These are phyloP conservation scores for Stentor coeruleus DNA, from an alignment of 73 alveolate genomes.

Conservation along the genomic window DNA sequence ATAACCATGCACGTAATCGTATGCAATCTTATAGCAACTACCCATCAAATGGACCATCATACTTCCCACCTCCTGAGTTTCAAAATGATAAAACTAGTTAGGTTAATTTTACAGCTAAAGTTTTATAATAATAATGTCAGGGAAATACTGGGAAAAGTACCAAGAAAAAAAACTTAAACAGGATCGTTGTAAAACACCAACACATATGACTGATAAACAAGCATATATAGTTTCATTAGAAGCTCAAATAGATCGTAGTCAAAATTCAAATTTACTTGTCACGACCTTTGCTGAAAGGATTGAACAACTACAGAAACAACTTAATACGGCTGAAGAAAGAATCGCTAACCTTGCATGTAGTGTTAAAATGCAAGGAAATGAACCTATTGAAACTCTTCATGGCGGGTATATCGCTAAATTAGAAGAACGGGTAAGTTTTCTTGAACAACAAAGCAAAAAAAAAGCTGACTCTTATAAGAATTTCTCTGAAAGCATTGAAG, in stretches of 20 bases:
- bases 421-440: background rate
- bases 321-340: background rate
- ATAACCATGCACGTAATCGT: no score
- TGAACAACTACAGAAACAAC: background rate
- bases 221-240: background rate
- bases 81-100: no score
- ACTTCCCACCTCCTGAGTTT: no score
- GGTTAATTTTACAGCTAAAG: no score
- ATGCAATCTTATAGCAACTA: no score
- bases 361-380: background rate
- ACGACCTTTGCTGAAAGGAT: background rate
- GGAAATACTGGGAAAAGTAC: slow-evolving; percentile 9
- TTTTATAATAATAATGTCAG: background rate
- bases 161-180: background rate
- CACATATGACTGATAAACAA: background rate
- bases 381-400: background rate
- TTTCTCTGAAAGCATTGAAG: background rate
- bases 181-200: background rate
- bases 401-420: background rate
- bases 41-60: no score
- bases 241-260: background rate
- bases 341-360: background rate
- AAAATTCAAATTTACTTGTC: background rate
- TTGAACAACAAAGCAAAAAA: background rate
- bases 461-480: background rate